A percentile compares a stretch with the other conserved stretches of the same genome.
phyloP scores from a whole-genome alignment of 2,329 filamentous ascomycete genomes.

The Zelopaecilomyces penicillatus region DNA sequence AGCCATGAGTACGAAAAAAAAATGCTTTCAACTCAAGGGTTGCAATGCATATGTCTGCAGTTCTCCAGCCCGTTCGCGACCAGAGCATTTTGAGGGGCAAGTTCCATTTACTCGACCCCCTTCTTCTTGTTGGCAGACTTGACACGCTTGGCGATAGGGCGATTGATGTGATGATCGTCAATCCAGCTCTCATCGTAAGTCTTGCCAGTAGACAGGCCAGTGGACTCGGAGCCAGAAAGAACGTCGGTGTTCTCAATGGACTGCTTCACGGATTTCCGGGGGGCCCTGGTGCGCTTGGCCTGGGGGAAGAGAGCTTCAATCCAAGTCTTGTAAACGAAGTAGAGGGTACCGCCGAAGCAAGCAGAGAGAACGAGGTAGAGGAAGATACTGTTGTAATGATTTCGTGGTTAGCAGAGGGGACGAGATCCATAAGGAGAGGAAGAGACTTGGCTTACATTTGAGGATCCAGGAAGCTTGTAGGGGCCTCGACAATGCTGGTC shows the following conservation, averaged over 20 bases:
- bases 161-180: slow-evolving; percentile 78
- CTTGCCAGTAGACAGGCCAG: slow-evolving; percentile 62
- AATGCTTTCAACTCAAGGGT: too few species aligned
- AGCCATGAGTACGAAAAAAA: too few species aligned
- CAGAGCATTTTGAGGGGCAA: not conserved
- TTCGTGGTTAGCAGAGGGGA: not conserved
- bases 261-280: slow-evolving; percentile 59
- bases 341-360: slow-evolving; percentile 70
- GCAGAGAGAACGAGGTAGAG: slow-evolving; percentile 84
- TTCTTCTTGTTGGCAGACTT: slow-evolving; percentile 48
- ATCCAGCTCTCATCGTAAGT: slow-evolving; percentile 92
- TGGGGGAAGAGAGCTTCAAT: slow-evolving; percentile 93
- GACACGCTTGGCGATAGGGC: slow-evolving; percentile 62
- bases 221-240: slow-evolving; percentile 62
- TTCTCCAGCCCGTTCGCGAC: too few species aligned
- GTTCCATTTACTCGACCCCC: slow-evolving; percentile 21
- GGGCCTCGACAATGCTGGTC: slow-evolving; percentile 80
- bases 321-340: slow-evolving; percentile 98
- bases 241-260: slow-evolving; percentile 48
- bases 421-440: not conserved
- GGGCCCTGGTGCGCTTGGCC: slow-evolving; percentile 59
- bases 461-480: slow-evolving; percentile 85
- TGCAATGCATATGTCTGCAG: not conserved
- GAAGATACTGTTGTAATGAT: slow-evolving; percentile 67
- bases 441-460: slow-evolving; percentile 63